A percentile compares a stretch with the other conserved stretches of the same genome.
Conservation (phyloP, 116 monocot species). For the Zostera marina region DNA sequence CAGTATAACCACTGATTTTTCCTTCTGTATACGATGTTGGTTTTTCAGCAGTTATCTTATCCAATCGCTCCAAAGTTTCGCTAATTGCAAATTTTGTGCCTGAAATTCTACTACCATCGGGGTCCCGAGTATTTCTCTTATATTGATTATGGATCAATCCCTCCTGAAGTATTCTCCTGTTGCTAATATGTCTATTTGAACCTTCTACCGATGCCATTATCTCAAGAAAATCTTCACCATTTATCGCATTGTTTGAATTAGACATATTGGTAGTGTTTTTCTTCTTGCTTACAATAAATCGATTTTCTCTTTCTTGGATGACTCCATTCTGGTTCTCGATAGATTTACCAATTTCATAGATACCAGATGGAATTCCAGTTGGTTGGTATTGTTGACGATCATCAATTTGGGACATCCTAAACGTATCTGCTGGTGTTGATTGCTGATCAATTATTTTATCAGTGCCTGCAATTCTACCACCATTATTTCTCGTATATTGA, state of each 20-base stretch:
- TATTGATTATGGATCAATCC: too few species aligned
- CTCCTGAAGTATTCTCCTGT: conserved; percentile 40
- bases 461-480: conserved; percentile 8
- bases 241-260: conserved; percentile 33
- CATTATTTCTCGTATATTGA: conserved; percentile 18
- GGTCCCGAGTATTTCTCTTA: too few species aligned
- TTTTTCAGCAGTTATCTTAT: conserved; percentile 54
- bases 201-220: conserved; percentile 64
- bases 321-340: conserved; percentile 2
- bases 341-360: neutral
- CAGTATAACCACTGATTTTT: neutral
- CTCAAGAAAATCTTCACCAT: conserved; percentile 71
- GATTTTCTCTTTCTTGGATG: conserved; percentile 43
- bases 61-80: conserved; percentile 52
- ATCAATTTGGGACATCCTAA: conserved; percentile 17
- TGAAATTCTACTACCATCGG: conserved; percentile 5
- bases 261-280: conserved; percentile 54
- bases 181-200: conserved; percentile 51
- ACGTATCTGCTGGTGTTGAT: conserved; percentile 38
- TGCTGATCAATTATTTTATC: conserved; percentile 4
- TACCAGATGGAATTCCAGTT: neutral
- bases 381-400: conserved; percentile 3
- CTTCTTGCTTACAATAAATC: conserved; percentile 66
- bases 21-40: conserved; percentile 10
- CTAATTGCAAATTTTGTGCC: conserved; percentile 35